Conservation (phyloP, 2,329 filamentous ascomycete species). For the Sporothrix phasma region DNA sequence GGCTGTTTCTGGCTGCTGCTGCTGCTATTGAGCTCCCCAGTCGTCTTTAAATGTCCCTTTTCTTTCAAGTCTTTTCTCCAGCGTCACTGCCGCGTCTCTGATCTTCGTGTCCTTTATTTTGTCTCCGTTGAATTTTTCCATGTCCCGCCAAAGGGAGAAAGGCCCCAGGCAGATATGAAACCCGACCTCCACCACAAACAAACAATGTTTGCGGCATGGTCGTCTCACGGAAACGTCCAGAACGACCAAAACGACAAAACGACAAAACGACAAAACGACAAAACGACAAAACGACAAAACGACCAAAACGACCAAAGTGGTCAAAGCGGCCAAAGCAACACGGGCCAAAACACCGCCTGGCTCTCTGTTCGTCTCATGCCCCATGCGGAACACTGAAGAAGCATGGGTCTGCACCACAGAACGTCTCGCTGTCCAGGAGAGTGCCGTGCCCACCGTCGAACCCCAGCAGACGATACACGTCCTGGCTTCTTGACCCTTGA, state of each 20-base stretch:
- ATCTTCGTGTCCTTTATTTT: too few relatives aligned
- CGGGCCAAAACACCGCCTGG: neutral
- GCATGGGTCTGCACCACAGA: neutral
- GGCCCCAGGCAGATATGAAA: neutral
- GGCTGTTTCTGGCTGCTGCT: too few relatives aligned
- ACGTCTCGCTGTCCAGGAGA: neutral
- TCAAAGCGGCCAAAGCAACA: neutral
- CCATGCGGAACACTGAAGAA: slow-evolving; percentile 2
- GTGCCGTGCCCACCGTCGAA: neutral
- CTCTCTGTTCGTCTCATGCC: slow-evolving; percentile 8
- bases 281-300: too few relatives aligned
- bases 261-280: neutral
- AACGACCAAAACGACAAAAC: neutral
- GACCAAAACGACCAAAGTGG: too few relatives aligned
- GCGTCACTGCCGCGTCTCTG: too few relatives aligned
- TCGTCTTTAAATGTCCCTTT: too few relatives aligned
- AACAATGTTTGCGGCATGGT: neutral
- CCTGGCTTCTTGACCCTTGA: slow-evolving; percentile 3
- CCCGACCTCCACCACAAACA: neutral
- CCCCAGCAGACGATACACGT: neutral
- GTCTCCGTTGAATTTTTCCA: neutral
- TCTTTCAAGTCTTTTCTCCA: too few relatives aligned
- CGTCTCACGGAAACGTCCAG: too few relatives aligned
- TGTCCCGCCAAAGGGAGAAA: neutral
- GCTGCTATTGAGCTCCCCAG: neutral